Conservation (phyloP, 148 eudicot genomes). For the Dianthus caryophyllus region DNA sequence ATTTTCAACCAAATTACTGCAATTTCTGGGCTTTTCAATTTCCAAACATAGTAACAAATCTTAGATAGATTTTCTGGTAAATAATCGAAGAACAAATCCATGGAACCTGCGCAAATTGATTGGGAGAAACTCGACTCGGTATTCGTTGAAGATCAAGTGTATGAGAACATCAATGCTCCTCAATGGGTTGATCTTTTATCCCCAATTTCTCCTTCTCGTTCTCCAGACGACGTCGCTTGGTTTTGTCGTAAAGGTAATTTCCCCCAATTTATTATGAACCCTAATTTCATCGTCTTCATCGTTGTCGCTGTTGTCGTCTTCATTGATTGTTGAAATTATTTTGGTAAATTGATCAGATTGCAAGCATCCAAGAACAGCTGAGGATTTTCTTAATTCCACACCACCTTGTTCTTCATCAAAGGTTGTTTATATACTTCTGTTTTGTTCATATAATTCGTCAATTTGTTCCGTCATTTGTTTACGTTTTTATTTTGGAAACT, state of each 20-base stretch:
- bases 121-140: conserved; percentile 61
- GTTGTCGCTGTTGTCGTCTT: neutral
- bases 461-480: no score
- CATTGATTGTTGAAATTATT: neutral
- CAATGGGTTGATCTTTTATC: conserved; percentile 70
- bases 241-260: conserved; percentile 66
- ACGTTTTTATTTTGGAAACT: no score
- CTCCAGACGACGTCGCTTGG: conserved; percentile 56
- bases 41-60: neutral
- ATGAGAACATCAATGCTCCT: conserved; percentile 76
- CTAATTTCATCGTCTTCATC: neutral
- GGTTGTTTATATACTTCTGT: conserved; percentile 27
- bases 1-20: no score
- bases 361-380: conserved; percentile 78
- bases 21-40: neutral
- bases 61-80: neutral
- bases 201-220: conserved; percentile 22
- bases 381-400: conserved; percentile 54
- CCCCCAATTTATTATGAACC: neutral
- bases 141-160: conserved; percentile 48
- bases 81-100: neutral
- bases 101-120: conserved; percentile 81
- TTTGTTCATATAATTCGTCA: no score
- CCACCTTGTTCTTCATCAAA: conserved; percentile 39
- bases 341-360: conserved; percentile 44